phyloP scores from a whole-genome alignment of 1,284 basidiomycete genomes.

The Inonotus obliquus region DNA sequence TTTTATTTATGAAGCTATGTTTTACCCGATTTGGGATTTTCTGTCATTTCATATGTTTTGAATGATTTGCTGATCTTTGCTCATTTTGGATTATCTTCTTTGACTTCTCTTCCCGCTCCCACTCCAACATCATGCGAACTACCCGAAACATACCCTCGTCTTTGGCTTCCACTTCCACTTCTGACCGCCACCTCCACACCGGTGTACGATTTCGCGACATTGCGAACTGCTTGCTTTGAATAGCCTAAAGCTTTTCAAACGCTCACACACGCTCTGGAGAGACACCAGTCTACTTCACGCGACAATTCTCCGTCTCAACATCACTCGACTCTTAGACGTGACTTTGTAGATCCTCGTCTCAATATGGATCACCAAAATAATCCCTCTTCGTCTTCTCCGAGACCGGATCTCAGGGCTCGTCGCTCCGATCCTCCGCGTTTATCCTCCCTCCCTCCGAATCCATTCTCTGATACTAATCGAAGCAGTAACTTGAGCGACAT shows the following conservation, averaged over 20 bases:
- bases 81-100: background rate
- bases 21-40: constrained; percentile 2
- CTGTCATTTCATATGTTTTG: background rate
- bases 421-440: background rate
- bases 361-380: background rate
- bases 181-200: background rate
- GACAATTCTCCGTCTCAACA: background rate
- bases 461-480: background rate
- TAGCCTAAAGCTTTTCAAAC: constrained; percentile 49
- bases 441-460: constrained; percentile 2
- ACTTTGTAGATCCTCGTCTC: background rate
- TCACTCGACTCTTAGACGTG: background rate
- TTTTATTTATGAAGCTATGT: background rate
- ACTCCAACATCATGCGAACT: background rate
- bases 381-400: background rate
- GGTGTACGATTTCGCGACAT: background rate
- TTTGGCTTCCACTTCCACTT: background rate
- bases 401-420: background rate
- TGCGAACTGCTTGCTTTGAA: background rate
- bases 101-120: background rate
- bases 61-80: background rate
- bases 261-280: constrained; percentile 41
- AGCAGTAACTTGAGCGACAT: background rate
- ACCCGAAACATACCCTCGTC: background rate
- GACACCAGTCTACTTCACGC: constrained; percentile 29